A percentile compares a stretch with the other conserved stretches of the same genome.
Conservation (phyloP, 345 rosid genomes). For the Euphorbia lathyris region DNA sequence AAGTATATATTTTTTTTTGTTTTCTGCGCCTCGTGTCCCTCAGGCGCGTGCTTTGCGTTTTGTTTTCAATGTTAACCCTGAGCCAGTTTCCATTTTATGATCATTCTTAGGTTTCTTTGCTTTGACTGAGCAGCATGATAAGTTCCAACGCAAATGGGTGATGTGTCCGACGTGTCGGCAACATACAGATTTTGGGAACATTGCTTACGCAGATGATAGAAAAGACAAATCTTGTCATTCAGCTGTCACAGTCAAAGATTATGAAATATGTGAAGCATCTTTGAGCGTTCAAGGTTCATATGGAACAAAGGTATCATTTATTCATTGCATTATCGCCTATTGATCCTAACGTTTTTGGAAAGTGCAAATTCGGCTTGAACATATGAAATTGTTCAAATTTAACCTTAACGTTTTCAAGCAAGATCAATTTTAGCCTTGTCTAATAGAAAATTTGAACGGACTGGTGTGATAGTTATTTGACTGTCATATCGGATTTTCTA, state of each 20-base stretch:
- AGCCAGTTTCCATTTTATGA: constrained; percentile 11
- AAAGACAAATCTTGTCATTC: constrained; percentile 31
- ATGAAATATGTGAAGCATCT: constrained; percentile 50
- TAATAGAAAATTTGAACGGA: too few relatives aligned
- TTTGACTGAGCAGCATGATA: constrained; percentile 65
- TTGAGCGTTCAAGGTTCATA: constrained; percentile 79
- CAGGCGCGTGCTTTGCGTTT: too few relatives aligned
- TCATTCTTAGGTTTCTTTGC: constrained; percentile 60
- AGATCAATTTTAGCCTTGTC: too few relatives aligned
- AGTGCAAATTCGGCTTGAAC: too few relatives aligned
- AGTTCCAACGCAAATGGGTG: constrained; percentile 60
- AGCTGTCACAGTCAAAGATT: constrained; percentile 40
- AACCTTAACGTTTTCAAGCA: too few relatives aligned
- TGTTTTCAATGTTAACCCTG: constrained; percentile 9
- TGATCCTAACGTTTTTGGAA: too few relatives aligned
- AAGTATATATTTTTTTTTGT: too few relatives aligned
- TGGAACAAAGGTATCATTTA: constrained; percentile 79
- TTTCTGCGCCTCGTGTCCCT: too few relatives aligned
- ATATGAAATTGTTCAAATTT: too few relatives aligned
- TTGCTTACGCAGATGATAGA: constrained; percentile 80
- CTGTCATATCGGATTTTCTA: too few relatives aligned
- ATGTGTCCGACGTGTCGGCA: constrained; percentile 96
- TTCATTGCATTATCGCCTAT: neutral
- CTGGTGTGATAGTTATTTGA: too few relatives aligned
- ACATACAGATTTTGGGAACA: constrained; percentile 73